Conservation (phyloP, 805 yeast genomes). For the Saccharomycopsis schoenii region DNA sequence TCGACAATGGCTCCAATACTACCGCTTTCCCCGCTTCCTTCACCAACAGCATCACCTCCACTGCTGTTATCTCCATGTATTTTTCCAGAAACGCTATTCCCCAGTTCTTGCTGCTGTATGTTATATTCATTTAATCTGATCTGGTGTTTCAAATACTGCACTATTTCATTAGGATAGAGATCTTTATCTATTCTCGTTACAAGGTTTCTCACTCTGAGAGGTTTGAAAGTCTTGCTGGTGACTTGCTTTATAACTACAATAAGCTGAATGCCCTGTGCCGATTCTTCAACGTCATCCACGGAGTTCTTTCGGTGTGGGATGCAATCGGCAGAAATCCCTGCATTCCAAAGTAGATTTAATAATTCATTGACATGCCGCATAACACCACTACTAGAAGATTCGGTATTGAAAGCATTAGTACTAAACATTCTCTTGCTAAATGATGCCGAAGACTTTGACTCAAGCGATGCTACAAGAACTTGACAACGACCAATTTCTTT, state of each 20-base stretch:
- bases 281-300: background rate
- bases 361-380: conserved; percentile 34
- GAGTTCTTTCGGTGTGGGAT: conserved; percentile 32
- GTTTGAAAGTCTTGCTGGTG: conserved; percentile 53
- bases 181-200: conserved; percentile 57
- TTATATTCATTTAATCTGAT: background rate
- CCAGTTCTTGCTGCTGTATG: background rate
- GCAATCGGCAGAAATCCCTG: conserved; percentile 72
- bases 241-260: conserved; percentile 64
- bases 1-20: background rate
- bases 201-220: conserved; percentile 61
- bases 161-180: conserved; percentile 57
- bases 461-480: conserved; percentile 65
- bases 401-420: conserved; percentile 34
- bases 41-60: background rate
- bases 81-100: background rate
- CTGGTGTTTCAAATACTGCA: background rate
- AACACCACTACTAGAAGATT: conserved; percentile 30
- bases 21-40: background rate
- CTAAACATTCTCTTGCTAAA: conserved; percentile 20
- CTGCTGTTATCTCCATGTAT: background rate
- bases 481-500: conserved; percentile 46
- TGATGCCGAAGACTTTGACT: conserved; percentile 19
- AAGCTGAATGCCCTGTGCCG: conserved; percentile 42
- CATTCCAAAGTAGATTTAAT: conserved; percentile 58